phyloP scores from a whole-genome alignment of 148 eudicot species.

The Salicornia ramosissima region DNA sequence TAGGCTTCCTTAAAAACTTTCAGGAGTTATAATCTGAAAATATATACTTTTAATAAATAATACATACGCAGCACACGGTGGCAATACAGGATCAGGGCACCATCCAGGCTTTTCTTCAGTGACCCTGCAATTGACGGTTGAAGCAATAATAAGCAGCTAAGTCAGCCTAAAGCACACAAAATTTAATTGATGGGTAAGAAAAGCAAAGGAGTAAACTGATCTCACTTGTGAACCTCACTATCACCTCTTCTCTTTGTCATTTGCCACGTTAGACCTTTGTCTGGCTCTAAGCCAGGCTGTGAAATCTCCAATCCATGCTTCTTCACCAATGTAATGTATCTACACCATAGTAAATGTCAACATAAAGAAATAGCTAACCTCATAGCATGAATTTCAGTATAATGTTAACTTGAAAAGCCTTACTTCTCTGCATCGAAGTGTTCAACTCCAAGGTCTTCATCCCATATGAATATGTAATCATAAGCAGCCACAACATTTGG shows the following conservation, averaged over 20 bases:
- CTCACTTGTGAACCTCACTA: conserved; percentile 88
- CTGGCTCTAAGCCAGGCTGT: conserved; percentile 75
- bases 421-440: conserved; percentile 18
- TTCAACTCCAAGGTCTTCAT: conserved; percentile 24
- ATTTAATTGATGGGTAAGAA: background rate
- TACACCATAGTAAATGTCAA: conserved; percentile 21
- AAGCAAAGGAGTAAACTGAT: conserved; percentile 1
- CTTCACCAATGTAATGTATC: conserved; percentile 61
- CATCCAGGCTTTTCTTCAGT: conserved; percentile 78
- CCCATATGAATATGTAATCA: conserved; percentile 23
- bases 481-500: conserved; percentile 22
- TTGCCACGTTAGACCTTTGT: conserved; percentile 72
- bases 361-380: background rate
- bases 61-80: conserved; percentile 96
- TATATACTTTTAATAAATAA: background rate
- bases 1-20: background rate
- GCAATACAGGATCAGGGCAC: conserved; percentile 70
- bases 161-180: background rate
- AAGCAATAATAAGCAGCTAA: background rate
- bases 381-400: background rate
- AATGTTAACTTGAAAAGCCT: conserved; percentile 17
- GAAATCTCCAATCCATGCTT: conserved; percentile 81
- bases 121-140: conserved; percentile 33
- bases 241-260: conserved; percentile 69
- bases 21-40: background rate